Evolutionary conservation across 306 rosid genomes (phyloP).

Genomic region (Vachellia collinsii): DNA sequence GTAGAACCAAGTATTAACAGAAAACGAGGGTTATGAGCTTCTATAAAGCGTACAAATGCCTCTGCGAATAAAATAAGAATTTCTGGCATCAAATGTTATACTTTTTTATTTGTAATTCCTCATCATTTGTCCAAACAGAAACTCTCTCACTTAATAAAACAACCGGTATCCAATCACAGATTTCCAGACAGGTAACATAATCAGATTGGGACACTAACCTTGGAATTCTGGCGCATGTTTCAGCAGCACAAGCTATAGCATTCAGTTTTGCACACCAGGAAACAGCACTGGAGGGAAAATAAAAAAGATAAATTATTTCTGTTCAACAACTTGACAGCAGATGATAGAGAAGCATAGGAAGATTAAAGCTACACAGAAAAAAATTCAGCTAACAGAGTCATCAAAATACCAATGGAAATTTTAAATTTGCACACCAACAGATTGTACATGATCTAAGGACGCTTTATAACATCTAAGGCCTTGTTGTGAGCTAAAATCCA

Average conservation of each 20-base stretch:
- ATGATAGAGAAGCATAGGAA: neutral
- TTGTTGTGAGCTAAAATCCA: slow-evolving; percentile 2
- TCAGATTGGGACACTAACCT: slow-evolving; percentile 54
- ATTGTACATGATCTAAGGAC: neutral
- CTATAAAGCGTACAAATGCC: neutral
- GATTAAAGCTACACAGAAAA: neutral
- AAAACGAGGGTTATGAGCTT: neutral
- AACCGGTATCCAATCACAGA: slow-evolving; percentile 7
- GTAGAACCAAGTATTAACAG: neutral
- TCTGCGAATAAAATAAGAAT: neutral
- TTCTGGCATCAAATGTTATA: no score
- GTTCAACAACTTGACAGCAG: neutral
- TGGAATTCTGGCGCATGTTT: slow-evolving; percentile 94
- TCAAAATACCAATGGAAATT: slow-evolving; percentile 14
- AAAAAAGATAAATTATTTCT: neutral
- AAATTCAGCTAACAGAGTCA: slow-evolving; percentile 6
- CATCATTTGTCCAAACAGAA: slow-evolving; percentile 15
- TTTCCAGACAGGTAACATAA: slow-evolving; percentile 15
- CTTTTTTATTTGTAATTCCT: slow-evolving; percentile 6
- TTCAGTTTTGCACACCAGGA: slow-evolving; percentile 97
- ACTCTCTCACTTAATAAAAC: slow-evolving; percentile 16
- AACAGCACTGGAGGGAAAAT: slow-evolving; percentile 68
- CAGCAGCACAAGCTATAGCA: slow-evolving; percentile 97
- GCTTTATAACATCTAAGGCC: neutral
- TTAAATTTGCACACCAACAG: slow-evolving; percentile 11